phyloP scores from a whole-genome alignment of 2,329 filamentous ascomycete genomes.

The Drechmeria coniospora region DNA sequence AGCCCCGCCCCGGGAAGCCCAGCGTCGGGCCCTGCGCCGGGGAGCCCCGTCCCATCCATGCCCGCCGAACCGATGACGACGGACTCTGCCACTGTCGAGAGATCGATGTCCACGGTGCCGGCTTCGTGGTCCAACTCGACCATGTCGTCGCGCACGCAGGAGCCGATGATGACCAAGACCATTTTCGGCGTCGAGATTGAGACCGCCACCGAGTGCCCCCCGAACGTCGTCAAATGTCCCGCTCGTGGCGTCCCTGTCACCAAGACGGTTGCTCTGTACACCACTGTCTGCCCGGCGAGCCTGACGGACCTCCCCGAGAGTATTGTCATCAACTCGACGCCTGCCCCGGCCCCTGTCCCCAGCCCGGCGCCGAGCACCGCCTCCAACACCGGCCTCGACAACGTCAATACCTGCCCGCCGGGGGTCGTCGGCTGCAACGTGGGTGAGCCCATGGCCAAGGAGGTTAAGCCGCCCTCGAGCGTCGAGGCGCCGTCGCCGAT shows the following conservation, averaged over 20 bases:
- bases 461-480: constrained; percentile 19
- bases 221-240: constrained; percentile 24
- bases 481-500: constrained; percentile 23
- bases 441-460: constrained; percentile 16
- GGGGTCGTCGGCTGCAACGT: constrained; percentile 33
- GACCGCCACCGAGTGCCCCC: constrained; percentile 40
- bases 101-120: no score
- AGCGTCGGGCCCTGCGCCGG: no score
- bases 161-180: constrained; percentile 17
- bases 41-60: no score
- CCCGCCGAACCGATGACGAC: not conserved
- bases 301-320: constrained; percentile 5
- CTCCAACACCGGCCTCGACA: constrained; percentile 36
- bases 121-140: constrained; percentile 8
- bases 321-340: constrained; percentile 2
- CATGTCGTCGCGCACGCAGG: constrained; percentile 1
- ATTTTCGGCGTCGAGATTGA: constrained; percentile 27
- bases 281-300: constrained; percentile 26
- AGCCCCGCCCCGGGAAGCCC: no score
- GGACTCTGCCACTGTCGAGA: not conserved
- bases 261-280: constrained; percentile 26
- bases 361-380: constrained; percentile 29
- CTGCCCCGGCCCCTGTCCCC: constrained; percentile 9
- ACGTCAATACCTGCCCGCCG: constrained; percentile 38
- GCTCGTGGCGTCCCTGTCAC: constrained; percentile 15